Conservation (phyloP, 768 basidiomycete genomes). For the Tulasnella sp. region DNA sequence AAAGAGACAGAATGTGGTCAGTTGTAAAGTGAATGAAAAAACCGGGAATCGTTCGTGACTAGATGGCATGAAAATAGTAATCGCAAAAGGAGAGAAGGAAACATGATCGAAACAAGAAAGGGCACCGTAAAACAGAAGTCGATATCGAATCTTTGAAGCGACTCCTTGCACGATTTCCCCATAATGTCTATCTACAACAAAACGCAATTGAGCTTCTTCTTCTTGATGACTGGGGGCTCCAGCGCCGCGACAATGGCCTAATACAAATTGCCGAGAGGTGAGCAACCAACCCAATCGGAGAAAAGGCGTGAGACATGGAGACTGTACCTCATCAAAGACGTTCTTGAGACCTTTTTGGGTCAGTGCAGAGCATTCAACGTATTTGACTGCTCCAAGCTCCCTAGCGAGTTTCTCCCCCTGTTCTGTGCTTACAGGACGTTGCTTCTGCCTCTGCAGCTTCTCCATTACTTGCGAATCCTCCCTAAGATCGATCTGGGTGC, state of each 20-base stretch:
- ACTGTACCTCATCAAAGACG: slow-evolving; percentile 94
- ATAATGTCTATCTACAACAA: slow-evolving; percentile 69
- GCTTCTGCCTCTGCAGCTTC: slow-evolving; percentile 93
- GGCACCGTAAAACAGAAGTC: no score
- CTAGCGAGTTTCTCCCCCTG: slow-evolving; percentile 90
- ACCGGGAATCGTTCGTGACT: no score
- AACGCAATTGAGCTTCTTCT: slow-evolving; percentile 64
- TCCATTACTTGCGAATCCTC: slow-evolving; percentile 88
- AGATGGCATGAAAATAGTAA: no score
- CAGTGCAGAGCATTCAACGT: slow-evolving; percentile 97
- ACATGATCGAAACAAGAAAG: no score
- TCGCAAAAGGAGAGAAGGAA: no score
- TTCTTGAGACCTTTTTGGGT: slow-evolving; percentile 99
- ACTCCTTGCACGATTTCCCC: neutral
- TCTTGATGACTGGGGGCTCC: slow-evolving; percentile 88
- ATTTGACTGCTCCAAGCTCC: slow-evolving; percentile 96
- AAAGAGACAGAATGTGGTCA: no score
- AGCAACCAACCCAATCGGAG: neutral
- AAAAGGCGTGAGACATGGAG: neutral
- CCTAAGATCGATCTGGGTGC: slow-evolving; percentile 93
- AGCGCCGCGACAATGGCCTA: slow-evolving; percentile 98
- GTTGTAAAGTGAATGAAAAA: no score
- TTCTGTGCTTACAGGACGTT: slow-evolving; percentile 77
- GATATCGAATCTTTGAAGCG: no score
- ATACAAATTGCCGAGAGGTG: neutral